These are phyloP conservation scores for Rhynchosporium secalis DNA, from an alignment of 2,329 filamentous ascomycete genomes.

Conservation along the genomic window DNA sequence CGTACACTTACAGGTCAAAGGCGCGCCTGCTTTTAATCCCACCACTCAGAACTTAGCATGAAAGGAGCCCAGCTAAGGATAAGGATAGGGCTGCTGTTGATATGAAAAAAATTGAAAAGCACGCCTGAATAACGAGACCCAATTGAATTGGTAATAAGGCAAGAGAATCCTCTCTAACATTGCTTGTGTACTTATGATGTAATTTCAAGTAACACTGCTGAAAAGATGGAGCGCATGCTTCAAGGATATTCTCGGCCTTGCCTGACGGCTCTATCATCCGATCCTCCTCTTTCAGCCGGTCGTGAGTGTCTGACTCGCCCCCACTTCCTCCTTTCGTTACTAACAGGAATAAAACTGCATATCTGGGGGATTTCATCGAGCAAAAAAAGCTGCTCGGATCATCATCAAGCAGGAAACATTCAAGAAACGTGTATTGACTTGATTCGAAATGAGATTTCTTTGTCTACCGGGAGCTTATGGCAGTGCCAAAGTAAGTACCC, in stretches of 20 bases:
- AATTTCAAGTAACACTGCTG: background rate
- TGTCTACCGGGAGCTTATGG: slow-evolving; percentile 59
- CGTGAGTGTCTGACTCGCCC: background rate
- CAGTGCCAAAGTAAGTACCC: slow-evolving; percentile 50
- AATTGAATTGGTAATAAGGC: too few relatives aligned
- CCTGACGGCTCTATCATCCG: background rate
- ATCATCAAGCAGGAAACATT: background rate
- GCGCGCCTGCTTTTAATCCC: background rate
- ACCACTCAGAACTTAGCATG: background rate
- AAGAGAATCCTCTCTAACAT: too few relatives aligned
- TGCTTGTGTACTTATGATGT: background rate
- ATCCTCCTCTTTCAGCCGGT: background rate
- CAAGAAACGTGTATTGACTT: background rate
- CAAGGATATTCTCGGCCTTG: background rate
- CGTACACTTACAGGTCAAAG: background rate
- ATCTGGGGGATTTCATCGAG: background rate
- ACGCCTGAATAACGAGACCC: too few relatives aligned
- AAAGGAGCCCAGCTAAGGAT: background rate
- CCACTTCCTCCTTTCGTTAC: background rate
- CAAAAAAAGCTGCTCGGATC: background rate
- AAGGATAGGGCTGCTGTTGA: background rate
- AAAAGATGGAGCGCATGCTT: background rate
- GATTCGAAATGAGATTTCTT: slow-evolving; percentile 51
- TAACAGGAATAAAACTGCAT: too few relatives aligned
- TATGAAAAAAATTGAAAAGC: too few relatives aligned